Base-by-base conservation (phyloP, 306 rosid species). In the Inga laurina region DNA sequence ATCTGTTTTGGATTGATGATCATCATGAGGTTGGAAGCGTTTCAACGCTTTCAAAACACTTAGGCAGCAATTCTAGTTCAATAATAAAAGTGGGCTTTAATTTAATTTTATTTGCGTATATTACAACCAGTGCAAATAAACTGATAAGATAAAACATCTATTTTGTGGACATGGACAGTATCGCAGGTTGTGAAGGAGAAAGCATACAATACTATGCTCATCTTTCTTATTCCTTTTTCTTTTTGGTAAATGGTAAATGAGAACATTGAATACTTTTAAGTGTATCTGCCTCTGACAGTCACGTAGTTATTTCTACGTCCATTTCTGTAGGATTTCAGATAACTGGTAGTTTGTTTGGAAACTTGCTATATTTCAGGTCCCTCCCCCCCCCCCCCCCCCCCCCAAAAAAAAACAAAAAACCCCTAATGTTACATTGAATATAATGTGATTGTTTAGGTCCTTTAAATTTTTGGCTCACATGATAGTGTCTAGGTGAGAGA, bases 81-180 rank as follows among this genome's bases (percentile, higher is more conserved):
- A 70, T 15, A 56, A 61, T 61, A 22, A 10, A 24, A 61, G 35
- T 54, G 61, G 66, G 66, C 57, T 43, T 24, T 18, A 27, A 70
- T 27, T 43, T 18, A 59, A 51, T 10, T 66, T 30, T 37, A 8
- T 21, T 34, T 67, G 5, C 35, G 45, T 67, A 7, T 35, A 67
- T 66, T 66, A 34, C 35, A 66, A 6, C 19, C 19, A 7, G 41
- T 35, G 57, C 41, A 2, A 43, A 70, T 71, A 54, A 41, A 64
- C 24, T 68, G 41, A 15, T 37, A 35, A 79, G 24, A 8, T 65
- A 69, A 39, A 79, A 68, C 56, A 61, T 79, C 70, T 54, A 39
- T n/a, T 39, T 44, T 72, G 76, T 64, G 69, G 35, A 27, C 69
- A 11, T 24, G 37, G 76, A 72, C n/a, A 72, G 57, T 27, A 44